Percentiles rank a stretch among this genome's conserved stretches.
phyloP scores from a whole-genome alignment of 148 eudicot species.

The Nyssa sinensis region DNA sequence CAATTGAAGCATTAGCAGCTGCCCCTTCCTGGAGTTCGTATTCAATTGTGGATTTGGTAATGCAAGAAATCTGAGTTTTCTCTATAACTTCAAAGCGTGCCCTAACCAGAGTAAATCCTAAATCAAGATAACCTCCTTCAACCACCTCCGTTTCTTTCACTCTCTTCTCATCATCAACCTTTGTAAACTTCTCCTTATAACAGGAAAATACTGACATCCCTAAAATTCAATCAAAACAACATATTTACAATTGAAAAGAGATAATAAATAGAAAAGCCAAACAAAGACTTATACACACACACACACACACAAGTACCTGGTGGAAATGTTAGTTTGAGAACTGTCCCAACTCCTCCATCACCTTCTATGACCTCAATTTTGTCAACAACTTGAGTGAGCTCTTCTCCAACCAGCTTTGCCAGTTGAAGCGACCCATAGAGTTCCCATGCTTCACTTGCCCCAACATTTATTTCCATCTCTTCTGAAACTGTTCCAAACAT shows the following conservation, averaged over 20 bases:
- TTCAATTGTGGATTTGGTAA: constrained; percentile 44
- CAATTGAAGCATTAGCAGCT: constrained; percentile 32
- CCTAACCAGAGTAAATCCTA: constrained; percentile 44
- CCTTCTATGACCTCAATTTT: constrained; percentile 14
- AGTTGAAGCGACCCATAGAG: constrained; percentile 12
- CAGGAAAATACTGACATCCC: constrained; percentile 22
- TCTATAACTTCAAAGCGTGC: constrained; percentile 41
- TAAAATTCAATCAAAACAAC: background rate
- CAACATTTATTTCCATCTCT: constrained; percentile 22
- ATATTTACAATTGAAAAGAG: too few relatives aligned
- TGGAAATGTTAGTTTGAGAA: constrained; percentile 3
- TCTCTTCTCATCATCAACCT: constrained; percentile 40
- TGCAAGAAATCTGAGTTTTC: constrained; percentile 31
- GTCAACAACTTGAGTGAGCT: background rate
- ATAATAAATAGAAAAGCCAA: too few relatives aligned
- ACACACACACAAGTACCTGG: too few relatives aligned
- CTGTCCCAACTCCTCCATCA: constrained; percentile 13
- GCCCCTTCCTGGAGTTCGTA: constrained; percentile 47
- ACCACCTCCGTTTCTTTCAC: constrained; percentile 51
- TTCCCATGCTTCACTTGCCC: constrained; percentile 31
- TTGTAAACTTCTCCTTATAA: constrained; percentile 55
- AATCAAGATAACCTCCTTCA: constrained; percentile 55
- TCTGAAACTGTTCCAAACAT: constrained; percentile 23
- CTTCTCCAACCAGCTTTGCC: background rate
- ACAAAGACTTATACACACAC: too few relatives aligned